Conservation (phyloP, 306 rosid species). For the Fragaria vesca region DNA sequence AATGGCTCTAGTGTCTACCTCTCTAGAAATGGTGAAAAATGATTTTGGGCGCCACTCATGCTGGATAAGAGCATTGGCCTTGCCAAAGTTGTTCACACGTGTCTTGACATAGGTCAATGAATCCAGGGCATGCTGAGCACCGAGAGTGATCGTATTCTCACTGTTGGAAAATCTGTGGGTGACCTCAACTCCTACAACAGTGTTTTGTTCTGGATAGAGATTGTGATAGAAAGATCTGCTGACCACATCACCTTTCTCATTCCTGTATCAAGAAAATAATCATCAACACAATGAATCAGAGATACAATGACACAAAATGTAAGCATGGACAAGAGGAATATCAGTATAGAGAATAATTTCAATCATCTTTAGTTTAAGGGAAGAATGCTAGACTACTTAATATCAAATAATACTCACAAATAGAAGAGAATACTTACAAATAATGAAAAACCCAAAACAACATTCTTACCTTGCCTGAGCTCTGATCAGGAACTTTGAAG, state of each 20-base stretch:
- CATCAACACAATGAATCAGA: background rate
- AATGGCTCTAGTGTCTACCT: slow-evolving; percentile 81
- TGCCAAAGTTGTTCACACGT: slow-evolving; percentile 70
- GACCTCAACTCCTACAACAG: slow-evolving; percentile 84
- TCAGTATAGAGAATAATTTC: background rate
- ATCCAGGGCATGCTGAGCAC: slow-evolving; percentile 76
- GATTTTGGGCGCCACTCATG: slow-evolving; percentile 96
- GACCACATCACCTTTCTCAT: slow-evolving; percentile 67
- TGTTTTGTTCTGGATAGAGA: slow-evolving; percentile 55
- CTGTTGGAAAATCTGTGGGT: slow-evolving; percentile 62
- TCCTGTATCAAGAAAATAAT: slow-evolving; percentile 44
- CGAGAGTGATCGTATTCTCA: slow-evolving; percentile 72
- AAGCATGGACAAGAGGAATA: background rate
- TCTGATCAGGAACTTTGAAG: slow-evolving; percentile 83
- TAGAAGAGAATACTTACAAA: slow-evolving; percentile 45
- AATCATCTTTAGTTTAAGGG: background rate
- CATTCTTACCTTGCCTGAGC: slow-evolving; percentile 80
- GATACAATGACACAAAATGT: background rate
- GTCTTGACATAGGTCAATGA: slow-evolving; percentile 69
- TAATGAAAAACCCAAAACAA: background rate
- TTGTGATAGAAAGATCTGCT: slow-evolving; percentile 76
- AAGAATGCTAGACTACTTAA: background rate
- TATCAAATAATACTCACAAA: background rate
- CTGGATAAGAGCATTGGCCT: slow-evolving; percentile 77
- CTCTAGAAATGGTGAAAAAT: slow-evolving; percentile 80